Percentiles rank a stretch among this genome's conserved stretches.
These are phyloP conservation scores for Taiozyma sp. DNA, from an alignment of 1,139 yeast genomes.

Conservation along the genomic window DNA sequence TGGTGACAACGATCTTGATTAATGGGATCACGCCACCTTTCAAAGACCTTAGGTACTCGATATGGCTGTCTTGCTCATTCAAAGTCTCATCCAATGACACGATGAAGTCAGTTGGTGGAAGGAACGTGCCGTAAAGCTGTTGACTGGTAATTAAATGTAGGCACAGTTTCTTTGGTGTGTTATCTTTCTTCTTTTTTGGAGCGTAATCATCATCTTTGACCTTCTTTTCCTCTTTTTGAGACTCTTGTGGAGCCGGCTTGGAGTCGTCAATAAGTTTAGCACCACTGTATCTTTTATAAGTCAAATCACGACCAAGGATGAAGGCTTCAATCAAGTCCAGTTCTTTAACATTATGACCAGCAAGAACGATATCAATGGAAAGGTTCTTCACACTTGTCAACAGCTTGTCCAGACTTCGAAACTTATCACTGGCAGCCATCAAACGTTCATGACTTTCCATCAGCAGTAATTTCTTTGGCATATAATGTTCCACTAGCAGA, in stretches of 20 bases:
- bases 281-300: constrained; percentile 57
- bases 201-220: constrained; percentile 35
- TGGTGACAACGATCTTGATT: constrained; percentile 34
- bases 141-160: constrained; percentile 38
- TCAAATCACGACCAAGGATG: constrained; percentile 51
- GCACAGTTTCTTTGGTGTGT: constrained; percentile 21
- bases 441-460: constrained; percentile 58
- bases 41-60: constrained; percentile 18
- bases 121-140: constrained; percentile 29
- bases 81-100: constrained; percentile 55
- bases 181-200: constrained; percentile 15
- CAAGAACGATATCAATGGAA: constrained; percentile 35
- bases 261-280: constrained; percentile 20
- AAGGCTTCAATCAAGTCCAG: constrained; percentile 66
- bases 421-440: constrained; percentile 52
- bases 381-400: constrained; percentile 29
- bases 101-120: constrained; percentile 33
- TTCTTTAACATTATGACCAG: constrained; percentile 59
- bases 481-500: constrained; percentile 65
- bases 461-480: constrained; percentile 59
- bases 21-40: constrained; percentile 28
- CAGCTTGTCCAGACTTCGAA: constrained; percentile 46
- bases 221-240: constrained; percentile 17
- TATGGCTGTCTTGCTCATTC: constrained; percentile 33
- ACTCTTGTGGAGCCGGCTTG: not conserved